Percentiles rank a stretch among this genome's conserved stretches.
phyloP scores from a whole-genome alignment of 75 land plant genomes.

The Gnetum montanum region DNA sequence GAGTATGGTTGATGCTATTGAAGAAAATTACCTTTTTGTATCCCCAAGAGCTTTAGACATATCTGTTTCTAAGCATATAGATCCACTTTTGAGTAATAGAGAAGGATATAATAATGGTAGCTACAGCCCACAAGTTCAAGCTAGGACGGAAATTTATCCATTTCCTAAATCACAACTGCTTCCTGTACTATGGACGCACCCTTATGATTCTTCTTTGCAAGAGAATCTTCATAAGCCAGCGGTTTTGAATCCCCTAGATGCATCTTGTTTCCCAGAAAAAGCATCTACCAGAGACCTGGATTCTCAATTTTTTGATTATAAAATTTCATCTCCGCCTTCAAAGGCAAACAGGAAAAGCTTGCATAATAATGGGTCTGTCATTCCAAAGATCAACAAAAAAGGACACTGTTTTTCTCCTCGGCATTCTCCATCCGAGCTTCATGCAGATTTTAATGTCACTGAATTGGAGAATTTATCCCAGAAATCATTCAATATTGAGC shows the following conservation, averaged over 20 bases:
- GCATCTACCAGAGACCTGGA: slow-evolving; percentile 14
- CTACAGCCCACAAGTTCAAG: background rate
- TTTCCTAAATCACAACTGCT: slow-evolving; percentile 14
- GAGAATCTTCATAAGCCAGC: slow-evolving; percentile 1
- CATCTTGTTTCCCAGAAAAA: slow-evolving; percentile 18
- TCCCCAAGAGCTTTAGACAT: slow-evolving; percentile 4
- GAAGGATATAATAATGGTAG: background rate
- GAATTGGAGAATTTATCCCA: slow-evolving; percentile 4
- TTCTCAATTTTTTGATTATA: background rate
- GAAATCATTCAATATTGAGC: background rate
- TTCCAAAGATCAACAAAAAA: background rate
- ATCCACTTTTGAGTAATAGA: slow-evolving; percentile 1
- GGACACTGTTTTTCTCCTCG: slow-evolving; percentile 4
- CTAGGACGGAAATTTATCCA: slow-evolving; percentile 5
- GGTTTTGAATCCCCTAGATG: slow-evolving; percentile 10
- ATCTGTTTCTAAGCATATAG: slow-evolving; percentile 3
- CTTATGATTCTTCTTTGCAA: background rate
- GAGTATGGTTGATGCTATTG: background rate
- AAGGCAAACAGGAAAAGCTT: background rate
- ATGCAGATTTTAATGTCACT: slow-evolving; percentile 6
- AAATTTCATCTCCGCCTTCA: background rate
- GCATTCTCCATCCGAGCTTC: slow-evolving; percentile 6
- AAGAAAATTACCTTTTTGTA: no score
- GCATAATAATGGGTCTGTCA: background rate
- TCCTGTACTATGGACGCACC: background rate